Conservation (phyloP, 1,284 basidiomycete species). For the Agaricales sp. region DNA sequence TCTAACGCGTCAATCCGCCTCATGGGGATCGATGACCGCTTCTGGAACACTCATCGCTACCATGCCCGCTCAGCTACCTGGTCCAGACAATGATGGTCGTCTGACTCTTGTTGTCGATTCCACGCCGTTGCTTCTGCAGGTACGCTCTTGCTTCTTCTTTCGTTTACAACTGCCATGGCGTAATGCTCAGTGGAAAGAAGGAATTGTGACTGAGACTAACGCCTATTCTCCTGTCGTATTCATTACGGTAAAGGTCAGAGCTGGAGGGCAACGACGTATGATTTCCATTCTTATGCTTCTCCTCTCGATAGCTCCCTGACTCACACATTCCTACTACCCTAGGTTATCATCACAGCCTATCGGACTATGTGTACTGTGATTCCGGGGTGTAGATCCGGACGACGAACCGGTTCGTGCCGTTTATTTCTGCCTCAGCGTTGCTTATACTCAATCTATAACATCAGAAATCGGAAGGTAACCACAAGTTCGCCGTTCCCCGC, state of each 20-base stretch:
- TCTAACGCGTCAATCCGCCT: not conserved
- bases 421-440: not conserved
- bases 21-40: not conserved
- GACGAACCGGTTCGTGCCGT: constrained; percentile 25
- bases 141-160: constrained; percentile 13
- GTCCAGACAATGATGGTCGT: constrained; percentile 29
- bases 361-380: constrained; percentile 42
- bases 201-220: constrained; percentile 53
- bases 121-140: constrained; percentile 57
- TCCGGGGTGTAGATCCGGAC: constrained; percentile 30
- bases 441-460: not conserved
- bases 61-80: constrained; percentile 50
- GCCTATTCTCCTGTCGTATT: constrained; percentile 50
- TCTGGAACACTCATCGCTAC: constrained; percentile 50
- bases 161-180: not conserved
- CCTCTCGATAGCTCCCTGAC: too few species aligned
- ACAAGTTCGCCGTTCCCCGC: constrained; percentile 29
- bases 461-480: constrained; percentile 28
- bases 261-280: constrained; percentile 47
- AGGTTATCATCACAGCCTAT: constrained; percentile 61
- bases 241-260: constrained; percentile 47
- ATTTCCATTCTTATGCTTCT: constrained; percentile 9
- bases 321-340: constrained; percentile 3
- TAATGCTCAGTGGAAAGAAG: constrained; percentile 51
- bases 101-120: constrained; percentile 62